Evolutionary conservation across 495 filamentous ascomycete genomes (phyloP).

Genomic region (Penicillium macrosclerotiorum): DNA sequence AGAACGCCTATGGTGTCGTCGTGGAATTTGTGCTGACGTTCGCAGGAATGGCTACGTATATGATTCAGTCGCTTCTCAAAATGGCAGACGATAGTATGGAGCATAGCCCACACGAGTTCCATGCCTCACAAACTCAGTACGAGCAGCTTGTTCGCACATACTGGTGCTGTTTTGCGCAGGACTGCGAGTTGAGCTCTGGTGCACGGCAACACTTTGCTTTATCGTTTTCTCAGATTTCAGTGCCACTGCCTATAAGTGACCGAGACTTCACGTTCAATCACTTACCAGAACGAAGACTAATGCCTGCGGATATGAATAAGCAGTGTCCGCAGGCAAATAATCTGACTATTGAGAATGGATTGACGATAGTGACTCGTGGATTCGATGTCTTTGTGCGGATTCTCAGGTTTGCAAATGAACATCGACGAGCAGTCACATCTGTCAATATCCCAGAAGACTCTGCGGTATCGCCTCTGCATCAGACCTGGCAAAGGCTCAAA

Average conservation of each 20-base stretch:
- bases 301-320: conserved; percentile 37
- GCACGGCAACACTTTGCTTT: conserved; percentile 45
- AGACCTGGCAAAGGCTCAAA: conserved; percentile 34
- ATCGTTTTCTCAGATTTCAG: conserved; percentile 43
- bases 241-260: conserved; percentile 43
- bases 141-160: conserved; percentile 47
- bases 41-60: conserved; percentile 47
- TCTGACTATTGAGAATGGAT: conserved; percentile 38
- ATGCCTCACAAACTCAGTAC: conserved; percentile 40
- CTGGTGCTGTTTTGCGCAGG: conserved; percentile 46
- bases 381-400: conserved; percentile 47
- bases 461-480: conserved; percentile 15
- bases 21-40: neutral
- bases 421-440: conserved; percentile 31
- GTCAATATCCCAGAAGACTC: conserved; percentile 14
- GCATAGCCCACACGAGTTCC: conserved; percentile 37
- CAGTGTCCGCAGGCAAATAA: conserved; percentile 14
- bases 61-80: conserved; percentile 46
- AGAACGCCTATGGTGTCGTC: neutral
- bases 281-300: conserved; percentile 25
- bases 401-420: conserved; percentile 44
- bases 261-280: conserved; percentile 41
- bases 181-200: conserved; percentile 45
- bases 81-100: conserved; percentile 47
- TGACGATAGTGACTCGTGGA: conserved; percentile 41